phyloP scores from a whole-genome alignment of 345 rosid species.

The Linum usitatissimum region DNA sequence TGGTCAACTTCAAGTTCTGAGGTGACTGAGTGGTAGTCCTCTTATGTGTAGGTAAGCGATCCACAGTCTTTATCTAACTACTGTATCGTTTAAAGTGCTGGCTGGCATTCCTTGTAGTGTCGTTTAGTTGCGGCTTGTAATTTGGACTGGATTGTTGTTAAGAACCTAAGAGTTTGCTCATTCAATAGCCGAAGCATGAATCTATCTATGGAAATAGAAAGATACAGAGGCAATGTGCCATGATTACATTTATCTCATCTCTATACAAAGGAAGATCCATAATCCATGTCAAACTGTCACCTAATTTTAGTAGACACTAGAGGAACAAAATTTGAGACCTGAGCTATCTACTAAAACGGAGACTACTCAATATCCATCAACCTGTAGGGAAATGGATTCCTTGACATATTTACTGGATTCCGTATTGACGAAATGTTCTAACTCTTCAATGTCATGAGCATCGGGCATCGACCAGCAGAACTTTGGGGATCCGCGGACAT shows the following conservation, averaged over 20 bases:
- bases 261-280: background rate
- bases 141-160: background rate
- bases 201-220: background rate
- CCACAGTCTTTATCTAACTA: background rate
- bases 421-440: too few relatives aligned
- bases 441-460: constrained; percentile 27
- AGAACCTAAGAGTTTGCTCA: background rate
- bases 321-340: background rate
- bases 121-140: background rate
- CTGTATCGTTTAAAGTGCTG: background rate
- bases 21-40: background rate
- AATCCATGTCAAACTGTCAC: background rate
- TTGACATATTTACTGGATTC: too few relatives aligned
- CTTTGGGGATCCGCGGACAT: constrained; percentile 38
- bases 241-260: background rate
- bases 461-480: constrained; percentile 45
- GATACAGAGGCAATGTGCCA: background rate
- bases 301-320: background rate
- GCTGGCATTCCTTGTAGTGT: background rate
- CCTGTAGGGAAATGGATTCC: background rate
- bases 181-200: background rate
- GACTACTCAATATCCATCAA: background rate
- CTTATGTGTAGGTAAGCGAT: background rate
- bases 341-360: background rate
- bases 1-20: background rate